phyloP scores from a whole-genome alignment of 306 rosid species.

The Neltuma alba region DNA sequence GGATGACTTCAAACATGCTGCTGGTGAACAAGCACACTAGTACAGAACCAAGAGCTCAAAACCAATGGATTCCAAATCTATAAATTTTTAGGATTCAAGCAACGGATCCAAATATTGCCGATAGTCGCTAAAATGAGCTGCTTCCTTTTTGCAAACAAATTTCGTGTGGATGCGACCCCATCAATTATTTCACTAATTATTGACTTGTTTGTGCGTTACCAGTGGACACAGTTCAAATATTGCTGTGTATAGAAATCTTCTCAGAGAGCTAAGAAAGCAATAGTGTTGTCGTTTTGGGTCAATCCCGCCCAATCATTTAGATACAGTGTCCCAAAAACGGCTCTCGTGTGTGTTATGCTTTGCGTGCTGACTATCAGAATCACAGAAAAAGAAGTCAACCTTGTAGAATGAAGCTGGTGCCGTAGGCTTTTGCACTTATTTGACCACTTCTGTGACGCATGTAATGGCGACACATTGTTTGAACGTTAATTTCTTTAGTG shows the following conservation, averaged over 20 bases:
- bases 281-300: not conserved
- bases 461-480: not conserved
- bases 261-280: not conserved
- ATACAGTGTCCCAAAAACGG: not conserved
- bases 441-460: not conserved
- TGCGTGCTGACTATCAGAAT: not conserved
- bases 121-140: too few species aligned
- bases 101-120: too few species aligned
- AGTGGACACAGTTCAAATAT: not conserved
- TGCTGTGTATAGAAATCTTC: not conserved
- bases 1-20: too few species aligned
- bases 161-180: not conserved
- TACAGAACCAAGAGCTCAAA: too few species aligned
- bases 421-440: not conserved
- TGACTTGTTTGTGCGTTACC: not conserved
- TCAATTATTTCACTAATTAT: not conserved
- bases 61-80: too few species aligned
- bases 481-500: not conserved
- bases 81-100: too few species aligned
- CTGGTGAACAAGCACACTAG: too few species aligned
- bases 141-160: too few species aligned
- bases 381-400: not conserved
- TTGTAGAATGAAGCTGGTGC: not conserved
- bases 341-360: not conserved
- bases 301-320: not conserved